These are phyloP conservation scores for Eragrostis tef DNA, from an alignment of 202 grass and related monocot species.

Conservation along the genomic window DNA sequence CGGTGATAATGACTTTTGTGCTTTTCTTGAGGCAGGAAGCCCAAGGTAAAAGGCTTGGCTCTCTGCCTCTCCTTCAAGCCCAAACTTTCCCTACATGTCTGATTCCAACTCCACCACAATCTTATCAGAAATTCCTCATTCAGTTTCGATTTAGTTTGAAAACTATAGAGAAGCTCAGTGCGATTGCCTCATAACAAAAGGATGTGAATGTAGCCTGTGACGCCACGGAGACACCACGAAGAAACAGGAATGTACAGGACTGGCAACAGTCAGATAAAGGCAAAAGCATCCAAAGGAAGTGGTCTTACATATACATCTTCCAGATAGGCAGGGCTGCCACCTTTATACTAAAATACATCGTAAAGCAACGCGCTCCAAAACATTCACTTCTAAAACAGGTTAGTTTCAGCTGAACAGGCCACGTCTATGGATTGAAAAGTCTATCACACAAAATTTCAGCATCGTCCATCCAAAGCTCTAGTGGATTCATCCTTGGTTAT, in stretches of 20 bases:
- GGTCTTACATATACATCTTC: background rate
- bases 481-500: constrained; percentile 23
- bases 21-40: constrained; percentile 58
- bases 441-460: constrained; percentile 33
- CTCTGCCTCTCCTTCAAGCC: background rate
- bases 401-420: background rate
- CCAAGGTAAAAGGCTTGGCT: background rate
- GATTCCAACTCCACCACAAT: no score
- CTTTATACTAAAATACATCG: background rate
- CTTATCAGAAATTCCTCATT: no score
- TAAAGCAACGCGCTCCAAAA: background rate
- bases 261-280: background rate
- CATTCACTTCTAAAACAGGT: background rate
- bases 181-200: background rate
- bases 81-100: background rate
- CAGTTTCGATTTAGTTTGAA: background rate
- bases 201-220: background rate
- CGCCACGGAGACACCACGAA: no score
- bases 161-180: background rate
- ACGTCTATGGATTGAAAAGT: background rate
- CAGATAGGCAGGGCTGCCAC: background rate
- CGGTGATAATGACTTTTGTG: constrained; percentile 49
- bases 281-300: constrained; percentile 23
- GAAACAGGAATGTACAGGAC: background rate
- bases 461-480: constrained; percentile 2